Evolutionary conservation across 768 basidiomycete genomes (phyloP).

Genomic region (Kwoniella sp.): DNA sequence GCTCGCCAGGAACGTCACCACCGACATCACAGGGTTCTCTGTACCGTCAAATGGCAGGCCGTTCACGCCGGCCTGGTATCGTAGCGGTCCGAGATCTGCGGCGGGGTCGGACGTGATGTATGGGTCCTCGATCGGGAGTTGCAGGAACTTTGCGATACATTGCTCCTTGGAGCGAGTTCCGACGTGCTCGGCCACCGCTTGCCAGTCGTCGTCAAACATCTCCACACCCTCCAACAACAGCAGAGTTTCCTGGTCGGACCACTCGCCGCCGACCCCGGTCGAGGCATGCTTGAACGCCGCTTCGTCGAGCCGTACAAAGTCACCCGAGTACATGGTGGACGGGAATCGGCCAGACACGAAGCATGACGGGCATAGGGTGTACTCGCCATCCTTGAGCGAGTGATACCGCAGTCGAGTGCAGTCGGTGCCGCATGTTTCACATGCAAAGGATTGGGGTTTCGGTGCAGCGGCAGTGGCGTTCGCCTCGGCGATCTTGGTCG

Average conservation of each 20-base stretch:
- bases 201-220: constrained; percentile 98
- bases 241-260: constrained; percentile 87
- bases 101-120: constrained; percentile 62
- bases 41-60: constrained; percentile 85
- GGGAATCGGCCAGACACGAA: constrained; percentile 97
- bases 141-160: constrained; percentile 91
- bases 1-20: constrained; percentile 85
- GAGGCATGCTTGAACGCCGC: constrained; percentile 51
- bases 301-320: constrained; percentile 65
- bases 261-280: constrained; percentile 56
- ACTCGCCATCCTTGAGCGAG: constrained; percentile 84
- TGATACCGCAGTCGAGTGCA: constrained; percentile 86
- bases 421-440: constrained; percentile 92
- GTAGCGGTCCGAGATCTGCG: constrained; percentile 42
- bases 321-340: constrained; percentile 89
- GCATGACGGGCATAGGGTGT: constrained; percentile 84
- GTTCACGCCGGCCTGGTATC: constrained; percentile 41
- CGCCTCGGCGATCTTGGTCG: constrained; percentile 52
- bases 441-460: constrained; percentile 59
- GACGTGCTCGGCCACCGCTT: constrained; percentile 84
- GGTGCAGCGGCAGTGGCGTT: constrained; percentile 53
- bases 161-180: constrained; percentile 86
- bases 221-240: constrained; percentile 91
- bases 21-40: constrained; percentile 98
- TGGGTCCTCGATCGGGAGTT: constrained; percentile 92